A percentile compares a stretch with the other conserved stretches of the same genome.
Evolutionary conservation across 176 grass and related monocot species (phyloP).

Genomic region (maize (Zea mays)): Zm-B73-REFERENCE-NAM-5.0 NC_050099.1:159009001-159009500

Average conservation of each 20-base stretch:
- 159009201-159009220: no score
- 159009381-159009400: background rate
- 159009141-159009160: background rate
- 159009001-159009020: background rate
- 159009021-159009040: background rate
- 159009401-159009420: background rate
- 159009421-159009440: background rate
- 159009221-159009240: slow-evolving; percentile 23
- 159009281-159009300: slow-evolving; percentile 1
- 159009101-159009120: background rate
- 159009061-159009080: no score
- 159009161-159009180: background rate
- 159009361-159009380: slow-evolving; percentile 2
- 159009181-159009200: slow-evolving; percentile 11
- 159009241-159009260: slow-evolving; percentile 30
- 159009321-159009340: slow-evolving; percentile 20
- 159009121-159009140: background rate
- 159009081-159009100: background rate
- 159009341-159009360: slow-evolving; percentile 54
- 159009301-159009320: slow-evolving; percentile 1
- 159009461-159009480: background rate
- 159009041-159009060: background rate
- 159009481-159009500: background rate
- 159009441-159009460: background rate
- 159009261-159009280: slow-evolving; percentile 27